Evolutionary conservation across 768 basidiomycete genomes (phyloP), one percentile per base, ranked within the genome.

Genomic region (Psilocybe subaeruginosa): DNA sequence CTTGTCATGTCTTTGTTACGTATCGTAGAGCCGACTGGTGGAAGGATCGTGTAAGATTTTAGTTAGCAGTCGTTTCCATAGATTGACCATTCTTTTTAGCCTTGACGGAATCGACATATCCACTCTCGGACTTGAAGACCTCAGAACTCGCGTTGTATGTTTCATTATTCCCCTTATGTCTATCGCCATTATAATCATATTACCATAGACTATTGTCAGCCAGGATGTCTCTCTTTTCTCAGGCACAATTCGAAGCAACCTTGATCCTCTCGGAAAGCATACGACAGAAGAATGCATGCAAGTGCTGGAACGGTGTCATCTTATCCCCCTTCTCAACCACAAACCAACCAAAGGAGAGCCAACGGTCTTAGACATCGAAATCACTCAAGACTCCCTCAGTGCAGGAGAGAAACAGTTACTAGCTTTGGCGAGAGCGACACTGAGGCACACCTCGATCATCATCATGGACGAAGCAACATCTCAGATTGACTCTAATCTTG

Each of bases 381-480:
- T 93, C 30, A 85, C 82, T 57, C 83, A 85, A 23, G 87, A 86
- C 16, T 85, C 87, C 54, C 74, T 92, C 66, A 86, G 87, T 54
- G 90, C 90, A 12, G 92, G 93, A 39, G 91, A 94, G 70, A 80
- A 91, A 49, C 93, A 95, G 64, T 77, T 91, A 1, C 78, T 90
- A 8, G 86, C 89, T 0, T 74, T 91, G 55, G 86, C 89, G 17
- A 82, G 89, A n/a, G 89, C 89, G 0, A 81, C 89, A 41, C 70
- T 91, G 45, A 78, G 89, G 57, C 73, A 82, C 49, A 89, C 86
- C 7, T 85, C 84, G 50, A 82, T 91, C 47, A 84, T 89, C 47
- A 85, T 91, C 58, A 82, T 90, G 82, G 89, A 93, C 65, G 89
- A 90, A 67, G 88, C 88, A n/a, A 89, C 89, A 2, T 90, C 90